Base-by-base conservation (phyloP, 176 grass and related monocot species). In the Oryza meyeriana region DNA sequence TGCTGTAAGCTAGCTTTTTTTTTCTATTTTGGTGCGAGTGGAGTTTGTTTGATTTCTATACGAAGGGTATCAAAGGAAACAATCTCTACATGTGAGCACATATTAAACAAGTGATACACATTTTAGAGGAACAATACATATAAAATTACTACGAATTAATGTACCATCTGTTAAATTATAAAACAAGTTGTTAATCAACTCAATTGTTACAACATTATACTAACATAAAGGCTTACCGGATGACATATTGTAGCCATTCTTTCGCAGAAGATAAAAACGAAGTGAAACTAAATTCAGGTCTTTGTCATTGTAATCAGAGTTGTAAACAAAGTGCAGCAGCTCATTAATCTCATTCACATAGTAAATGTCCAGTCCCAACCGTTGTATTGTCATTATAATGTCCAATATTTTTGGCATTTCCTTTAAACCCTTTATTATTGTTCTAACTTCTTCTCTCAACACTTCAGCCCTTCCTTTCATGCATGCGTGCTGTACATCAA, bases 261-360 rank as follows among this genome's bases (percentile, higher is more conserved):
- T 79, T 18, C 81, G 59, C 10, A 88, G 45, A 84, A 88, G 86
- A 67, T 88, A 88, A 45, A 88, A 88, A 26, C 81, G 75, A 10
- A 78, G 68, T 0, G 86, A 88, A 32, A 88, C 81, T 30, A 74
- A 45, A 59, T 66, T 3, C 17, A 88, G 68, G 44, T 79, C 59
- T 52, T 74, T 39, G 3, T 40, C 44, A 11, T 55, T 26, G 61
- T 74, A 80, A 20, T 74, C 77, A 2, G 42, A 80, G 41, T 9
- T 66, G 61, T 74, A 42, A 66, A 80, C 34, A 74, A 12, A 7
- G 5, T 26, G 42, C 26, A 86, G 8, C 62, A 58, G 22, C 44
- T 86, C 45, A 3, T 74, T 50, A 48, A 86, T 80, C 69, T 86
- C 84, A 2, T n/a, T 42, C 33, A 42, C 68, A 0, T 86, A 86